phyloP scores from a whole-genome alignment of 1,139 yeast species.

The Taphrina deformans region DNA sequence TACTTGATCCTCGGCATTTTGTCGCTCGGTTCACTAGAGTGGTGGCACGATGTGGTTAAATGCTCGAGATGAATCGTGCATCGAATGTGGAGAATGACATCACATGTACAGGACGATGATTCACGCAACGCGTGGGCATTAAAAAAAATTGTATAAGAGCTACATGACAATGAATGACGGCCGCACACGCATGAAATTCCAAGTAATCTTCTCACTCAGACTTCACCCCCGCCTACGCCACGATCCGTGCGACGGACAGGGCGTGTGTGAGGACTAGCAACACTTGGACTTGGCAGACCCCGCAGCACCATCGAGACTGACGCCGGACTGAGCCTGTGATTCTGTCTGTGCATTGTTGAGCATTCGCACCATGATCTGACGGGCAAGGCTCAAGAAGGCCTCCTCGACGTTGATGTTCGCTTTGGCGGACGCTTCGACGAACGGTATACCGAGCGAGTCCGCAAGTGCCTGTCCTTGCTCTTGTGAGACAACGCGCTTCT shows the following conservation, averaged over 20 bases:
- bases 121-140: background rate
- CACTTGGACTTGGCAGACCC: conserved; percentile 25
- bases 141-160: background rate
- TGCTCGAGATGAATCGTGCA: background rate
- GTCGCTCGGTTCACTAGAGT: too few species aligned
- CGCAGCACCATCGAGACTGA: conserved; percentile 11
- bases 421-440: conserved; percentile 94
- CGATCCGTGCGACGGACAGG: too few species aligned
- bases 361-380: conserved; percentile 42
- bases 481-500: conserved; percentile 68
- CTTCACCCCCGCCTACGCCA: too few species aligned
- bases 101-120: too few species aligned
- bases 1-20: conserved; percentile 5
- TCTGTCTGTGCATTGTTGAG: conserved; percentile 23
- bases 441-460: conserved; percentile 81
- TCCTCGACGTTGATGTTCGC: conserved; percentile 89
- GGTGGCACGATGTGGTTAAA: too few species aligned
- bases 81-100: background rate
- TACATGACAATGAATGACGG: background rate
- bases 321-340: conserved; percentile 11
- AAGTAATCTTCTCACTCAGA: background rate
- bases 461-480: conserved; percentile 93
- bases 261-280: too few species aligned
- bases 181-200: background rate
- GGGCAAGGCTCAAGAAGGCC: conserved; percentile 87